A percentile compares a stretch with the other conserved stretches of the same genome.
Evolutionary conservation across 768 basidiomycete genomes (phyloP).

Genomic region (Cystofilobasidium macerans): DNA sequence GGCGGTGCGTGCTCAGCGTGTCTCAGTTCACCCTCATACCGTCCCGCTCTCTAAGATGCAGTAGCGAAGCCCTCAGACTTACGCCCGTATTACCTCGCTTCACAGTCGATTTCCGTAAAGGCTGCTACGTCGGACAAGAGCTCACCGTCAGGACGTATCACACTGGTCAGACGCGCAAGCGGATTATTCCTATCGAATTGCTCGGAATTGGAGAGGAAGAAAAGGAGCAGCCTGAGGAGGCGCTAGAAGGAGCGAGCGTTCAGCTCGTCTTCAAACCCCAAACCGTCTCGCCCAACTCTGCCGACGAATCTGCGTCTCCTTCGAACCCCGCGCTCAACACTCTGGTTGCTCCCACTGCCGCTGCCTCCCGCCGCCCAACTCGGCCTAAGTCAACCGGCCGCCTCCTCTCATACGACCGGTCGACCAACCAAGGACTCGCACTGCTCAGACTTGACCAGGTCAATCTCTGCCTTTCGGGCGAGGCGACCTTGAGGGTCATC

Average conservation of each 20-base stretch:
- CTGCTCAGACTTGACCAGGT: conserved; percentile 70
- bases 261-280: conserved; percentile 21
- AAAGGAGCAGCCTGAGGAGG: too few species aligned
- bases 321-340: too few species aligned
- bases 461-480: conserved; percentile 38
- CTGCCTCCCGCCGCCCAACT: conserved; percentile 19
- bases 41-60: too few species aligned
- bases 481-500: conserved; percentile 17
- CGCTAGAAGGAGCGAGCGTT: too few species aligned
- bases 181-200: conserved; percentile 69
- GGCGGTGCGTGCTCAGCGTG: conserved; percentile 52
- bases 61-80: neutral
- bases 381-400: conserved; percentile 11
- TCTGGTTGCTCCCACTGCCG: too few species aligned
- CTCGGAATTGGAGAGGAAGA: too few species aligned
- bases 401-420: conserved; percentile 28
- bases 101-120: conserved; percentile 87
- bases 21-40: too few species aligned
- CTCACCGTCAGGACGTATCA: conserved; percentile 93
- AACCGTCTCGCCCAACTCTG: conserved; percentile 12
- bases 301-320: conserved; percentile 21
- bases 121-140: conserved; percentile 97
- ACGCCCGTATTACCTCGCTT: neutral
- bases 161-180: conserved; percentile 79
- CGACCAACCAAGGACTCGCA: conserved; percentile 56